A percentile compares a stretch with the other conserved stretches of the same genome.
Evolutionary conservation across 495 filamentous ascomycete genomes (phyloP).

Genomic region (Terfezia claveryi): DNA sequence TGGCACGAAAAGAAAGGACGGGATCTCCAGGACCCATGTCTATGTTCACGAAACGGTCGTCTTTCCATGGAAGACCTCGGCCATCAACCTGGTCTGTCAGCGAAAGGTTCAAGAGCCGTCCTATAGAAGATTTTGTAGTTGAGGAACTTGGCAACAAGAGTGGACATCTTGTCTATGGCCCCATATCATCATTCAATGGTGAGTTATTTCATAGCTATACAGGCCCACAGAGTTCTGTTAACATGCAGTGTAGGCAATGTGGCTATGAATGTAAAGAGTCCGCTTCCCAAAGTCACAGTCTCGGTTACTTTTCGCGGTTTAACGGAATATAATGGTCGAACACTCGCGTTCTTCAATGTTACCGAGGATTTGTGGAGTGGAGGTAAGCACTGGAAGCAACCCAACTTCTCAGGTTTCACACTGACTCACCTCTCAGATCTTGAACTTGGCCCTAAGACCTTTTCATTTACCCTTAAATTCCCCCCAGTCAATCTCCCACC

Average conservation of each 20-base stretch:
- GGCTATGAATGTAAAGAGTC: slow-evolving; percentile 12
- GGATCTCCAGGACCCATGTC: slow-evolving; percentile 9
- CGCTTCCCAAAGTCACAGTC: slow-evolving; percentile 12
- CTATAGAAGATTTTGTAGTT: slow-evolving; percentile 12
- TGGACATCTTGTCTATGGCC: slow-evolving; percentile 15
- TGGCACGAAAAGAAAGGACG: too few relatives aligned
- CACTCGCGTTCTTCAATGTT: slow-evolving; percentile 11
- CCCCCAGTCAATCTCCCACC: slow-evolving; percentile 18
- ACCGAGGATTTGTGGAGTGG: slow-evolving; percentile 9
- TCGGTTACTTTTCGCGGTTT: slow-evolving; percentile 12
- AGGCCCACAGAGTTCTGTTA: not conserved
- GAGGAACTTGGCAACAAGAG: slow-evolving; percentile 15
- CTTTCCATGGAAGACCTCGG: slow-evolving; percentile 9
- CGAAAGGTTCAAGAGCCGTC: not conserved
- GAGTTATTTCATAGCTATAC: not conserved
- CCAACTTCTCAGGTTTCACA: not conserved
- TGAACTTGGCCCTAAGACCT: slow-evolving; percentile 14
- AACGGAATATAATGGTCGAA: slow-evolving; percentile 10
- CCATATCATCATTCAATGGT: slow-evolving; percentile 18
- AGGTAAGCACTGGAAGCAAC: slow-evolving; percentile 6
- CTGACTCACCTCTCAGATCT: slow-evolving; percentile 8
- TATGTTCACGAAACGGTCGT: slow-evolving; percentile 17
- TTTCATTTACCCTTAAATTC: slow-evolving; percentile 18
- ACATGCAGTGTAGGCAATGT: slow-evolving; percentile 6
- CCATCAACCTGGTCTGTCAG: not conserved